These are phyloP conservation scores for Bacidia gigantensis DNA, from an alignment of 495 filamentous ascomycete species.

Conservation along the genomic window DNA sequence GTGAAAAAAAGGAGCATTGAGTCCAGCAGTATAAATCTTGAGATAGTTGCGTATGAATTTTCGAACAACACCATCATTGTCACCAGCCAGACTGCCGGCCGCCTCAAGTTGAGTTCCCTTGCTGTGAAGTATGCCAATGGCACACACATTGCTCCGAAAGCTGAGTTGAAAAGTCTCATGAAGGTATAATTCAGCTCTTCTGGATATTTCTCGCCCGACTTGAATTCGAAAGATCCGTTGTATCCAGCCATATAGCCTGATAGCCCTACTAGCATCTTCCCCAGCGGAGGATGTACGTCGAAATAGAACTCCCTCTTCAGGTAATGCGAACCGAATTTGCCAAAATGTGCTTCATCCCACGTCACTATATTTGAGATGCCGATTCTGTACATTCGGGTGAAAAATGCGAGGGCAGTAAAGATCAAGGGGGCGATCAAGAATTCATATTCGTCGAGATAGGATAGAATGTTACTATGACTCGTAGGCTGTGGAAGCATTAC, in stretches of 20 bases:
- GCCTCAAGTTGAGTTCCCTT: slow-evolving; percentile 71
- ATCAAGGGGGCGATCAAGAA: slow-evolving; percentile 75
- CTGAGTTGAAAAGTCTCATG: slow-evolving; percentile 94
- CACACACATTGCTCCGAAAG: slow-evolving; percentile 84
- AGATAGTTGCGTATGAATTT: slow-evolving; percentile 97
- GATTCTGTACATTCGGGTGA: slow-evolving; percentile 92
- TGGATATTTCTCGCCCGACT: slow-evolving; percentile 91
- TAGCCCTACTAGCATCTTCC: slow-evolving; percentile 95
- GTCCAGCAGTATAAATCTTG: slow-evolving; percentile 90
- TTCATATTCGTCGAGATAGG: slow-evolving; percentile 63
- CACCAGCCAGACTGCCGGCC: slow-evolving; percentile 83
- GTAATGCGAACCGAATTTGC: slow-evolving; percentile 98
- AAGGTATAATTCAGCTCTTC: slow-evolving; percentile 92
- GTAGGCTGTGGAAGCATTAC: slow-evolving; percentile 1
- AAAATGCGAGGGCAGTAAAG: slow-evolving; percentile 78
- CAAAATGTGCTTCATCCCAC: slow-evolving; percentile 98
- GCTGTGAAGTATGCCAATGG: slow-evolving; percentile 93
- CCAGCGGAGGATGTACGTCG: slow-evolving; percentile 92
- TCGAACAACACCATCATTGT: slow-evolving; percentile 96
- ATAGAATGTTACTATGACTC: slow-evolving; percentile 9
- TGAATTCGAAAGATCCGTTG: slow-evolving; percentile 99
- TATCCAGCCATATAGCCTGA: slow-evolving; percentile 93
- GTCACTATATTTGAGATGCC: slow-evolving; percentile 91
- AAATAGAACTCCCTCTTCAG: slow-evolving; percentile 99
- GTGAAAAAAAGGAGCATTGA: slow-evolving; percentile 98